Base-by-base conservation (phyloP, 2,329 filamentous ascomycete species). In the Botrytis sinoallii region DNA sequence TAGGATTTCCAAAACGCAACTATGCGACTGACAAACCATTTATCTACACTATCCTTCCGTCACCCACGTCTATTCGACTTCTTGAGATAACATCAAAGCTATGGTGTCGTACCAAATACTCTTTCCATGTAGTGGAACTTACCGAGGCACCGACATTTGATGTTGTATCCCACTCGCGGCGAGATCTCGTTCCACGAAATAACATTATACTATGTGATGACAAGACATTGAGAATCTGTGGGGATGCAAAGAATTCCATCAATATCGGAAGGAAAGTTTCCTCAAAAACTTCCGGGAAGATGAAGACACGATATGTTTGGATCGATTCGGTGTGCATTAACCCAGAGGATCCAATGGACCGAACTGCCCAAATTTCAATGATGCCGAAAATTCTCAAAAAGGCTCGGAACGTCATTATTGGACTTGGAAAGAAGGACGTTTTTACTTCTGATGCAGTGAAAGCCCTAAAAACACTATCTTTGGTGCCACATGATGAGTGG, bases 261-360 rank as follows among this genome's bases (percentile, higher is more conserved):
- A 40, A 71, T 7, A 25, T 4, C 4, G 59, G 38, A 8, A n/a
- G 22, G 20, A n/a, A 32, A 9, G 18, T 68, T 32, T n/a, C 4
- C 22, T 12, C 38, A 20, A 42, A n/a, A 29, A 16, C 7, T 14
- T 55, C 29, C 18, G 38, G 44, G 18, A 71, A 48, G 35, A 44
- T 16, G 16, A 66, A 42, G 38, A 65, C 14, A n/a, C 44, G n/a
- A 71, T 67, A 71, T 16, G 32, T 71, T 32, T 75, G 74, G 74
- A 68, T 75, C 9, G 73, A 75, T 57, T 74, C 74, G 25, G 63
- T 75, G 6, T 75, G 74, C 46, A 75, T 75, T 14, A 55, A 75
- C 64, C 63, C 74, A 70, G 48, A 73, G 32, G 61, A 77, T 75
- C 14, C 44, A 10, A 46, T 69, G 16, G 75, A 77, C 42, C 55